Percentiles rank a stretch among this genome's conserved stretches.
Conservation (phyloP, 1,284 basidiomycete genomes). For the Naganishia sp. region DNA sequence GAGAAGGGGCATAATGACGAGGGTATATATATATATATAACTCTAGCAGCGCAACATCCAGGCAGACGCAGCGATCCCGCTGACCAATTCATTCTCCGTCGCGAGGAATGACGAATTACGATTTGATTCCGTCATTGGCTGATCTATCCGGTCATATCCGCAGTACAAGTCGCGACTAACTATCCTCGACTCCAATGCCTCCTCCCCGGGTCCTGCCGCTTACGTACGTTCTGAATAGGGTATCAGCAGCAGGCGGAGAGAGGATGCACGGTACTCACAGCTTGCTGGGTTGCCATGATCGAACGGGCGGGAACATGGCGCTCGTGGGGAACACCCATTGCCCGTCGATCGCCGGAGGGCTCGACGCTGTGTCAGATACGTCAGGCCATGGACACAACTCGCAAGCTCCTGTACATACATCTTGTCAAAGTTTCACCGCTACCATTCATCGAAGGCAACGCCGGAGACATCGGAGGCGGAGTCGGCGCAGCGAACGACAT, state of each 20-base stretch:
- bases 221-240: constrained; percentile 44
- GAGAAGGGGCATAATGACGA: background rate
- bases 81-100: background rate
- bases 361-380: constrained; percentile 35
- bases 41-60: background rate
- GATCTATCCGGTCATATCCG: constrained; percentile 12
- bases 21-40: background rate
- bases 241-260: background rate
- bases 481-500: constrained; percentile 33
- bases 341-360: constrained; percentile 49
- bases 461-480: constrained; percentile 38
- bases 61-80: background rate
- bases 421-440: background rate
- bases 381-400: background rate
- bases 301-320: constrained; percentile 53
- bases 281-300: constrained; percentile 44
- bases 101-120: background rate
- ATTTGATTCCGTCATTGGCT: constrained; percentile 1
- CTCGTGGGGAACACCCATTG: constrained; percentile 54
- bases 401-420: background rate
- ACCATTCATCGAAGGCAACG: constrained; percentile 11
- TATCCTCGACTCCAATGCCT: constrained; percentile 42
- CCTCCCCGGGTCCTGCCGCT: constrained; percentile 47
- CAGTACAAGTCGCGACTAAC: background rate
- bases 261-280: constrained; percentile 42